Evolutionary conservation across 768 basidiomycete species (phyloP).

Genomic region (Paxillus rubicundulus): DNA sequence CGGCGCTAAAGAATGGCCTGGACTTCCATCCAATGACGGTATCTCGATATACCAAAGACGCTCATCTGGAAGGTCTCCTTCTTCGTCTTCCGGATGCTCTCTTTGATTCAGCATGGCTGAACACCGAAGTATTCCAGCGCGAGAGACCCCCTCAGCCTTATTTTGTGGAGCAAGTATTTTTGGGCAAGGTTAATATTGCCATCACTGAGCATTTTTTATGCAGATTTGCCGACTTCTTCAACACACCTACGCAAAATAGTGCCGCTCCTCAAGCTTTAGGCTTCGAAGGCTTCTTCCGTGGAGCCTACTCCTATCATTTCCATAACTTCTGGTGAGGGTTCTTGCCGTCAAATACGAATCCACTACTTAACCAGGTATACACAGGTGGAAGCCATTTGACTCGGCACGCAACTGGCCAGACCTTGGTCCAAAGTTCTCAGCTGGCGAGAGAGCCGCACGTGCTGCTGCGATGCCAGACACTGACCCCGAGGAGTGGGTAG

Average conservation of each 20-base stretch:
- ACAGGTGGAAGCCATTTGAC: constrained; percentile 96
- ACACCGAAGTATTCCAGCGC: constrained; percentile 87
- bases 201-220: constrained; percentile 1
- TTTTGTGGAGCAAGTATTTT: constrained; percentile 68
- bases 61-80: constrained; percentile 76
- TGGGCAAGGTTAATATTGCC: background rate
- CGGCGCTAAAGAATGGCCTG: constrained; percentile 87
- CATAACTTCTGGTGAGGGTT: constrained; percentile 82
- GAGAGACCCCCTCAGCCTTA: constrained; percentile 93
- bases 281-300: constrained; percentile 94
- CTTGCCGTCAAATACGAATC: background rate
- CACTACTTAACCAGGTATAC: background rate
- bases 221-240: constrained; percentile 89
- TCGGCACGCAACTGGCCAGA: constrained; percentile 93
- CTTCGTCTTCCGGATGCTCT: constrained; percentile 91
- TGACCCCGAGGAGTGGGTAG: constrained; percentile 38
- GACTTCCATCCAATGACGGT: constrained; percentile 99
- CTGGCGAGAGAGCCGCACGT: constrained; percentile 71
- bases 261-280: constrained; percentile 87
- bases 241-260: constrained; percentile 67
- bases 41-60: constrained; percentile 86
- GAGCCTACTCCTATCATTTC: constrained; percentile 94
- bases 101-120: constrained; percentile 96
- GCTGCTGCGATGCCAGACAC: constrained; percentile 35
- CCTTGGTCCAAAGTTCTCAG: constrained; percentile 74